Conservation (phyloP, 2,329 filamentous ascomycete species). For the Botrytis pseudocinerea region DNA sequence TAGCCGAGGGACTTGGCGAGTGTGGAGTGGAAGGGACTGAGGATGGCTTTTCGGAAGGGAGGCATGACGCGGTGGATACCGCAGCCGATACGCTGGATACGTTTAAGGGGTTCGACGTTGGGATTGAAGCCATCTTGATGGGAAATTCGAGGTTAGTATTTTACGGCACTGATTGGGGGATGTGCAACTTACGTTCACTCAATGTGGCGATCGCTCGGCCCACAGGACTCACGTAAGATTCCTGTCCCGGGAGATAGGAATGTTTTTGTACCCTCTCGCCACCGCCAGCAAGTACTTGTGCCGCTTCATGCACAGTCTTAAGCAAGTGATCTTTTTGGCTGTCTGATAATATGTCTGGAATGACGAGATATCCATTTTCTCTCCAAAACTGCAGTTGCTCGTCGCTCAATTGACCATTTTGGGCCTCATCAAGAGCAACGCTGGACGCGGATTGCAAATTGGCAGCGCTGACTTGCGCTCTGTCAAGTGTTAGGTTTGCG, state of each 20-base stretch:
- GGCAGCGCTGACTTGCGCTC: background rate
- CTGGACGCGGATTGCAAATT: background rate
- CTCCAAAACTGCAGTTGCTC: constrained; percentile 17
- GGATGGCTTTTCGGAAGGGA: background rate
- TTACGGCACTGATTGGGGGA: fast-evolving
- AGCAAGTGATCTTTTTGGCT: background rate
- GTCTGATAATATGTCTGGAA: background rate
- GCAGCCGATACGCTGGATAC: constrained; percentile 15
- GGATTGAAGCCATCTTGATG: background rate
- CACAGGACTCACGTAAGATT: background rate
- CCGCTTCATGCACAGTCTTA: constrained; percentile 5
- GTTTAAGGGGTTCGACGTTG: background rate
- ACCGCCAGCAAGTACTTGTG: background rate
- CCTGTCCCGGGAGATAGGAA: background rate
- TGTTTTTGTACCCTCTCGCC: constrained; percentile 14
- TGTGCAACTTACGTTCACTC: background rate
- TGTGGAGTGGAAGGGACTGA: background rate
- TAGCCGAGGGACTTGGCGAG: constrained; percentile 11
- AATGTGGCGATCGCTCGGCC: constrained; percentile 12
- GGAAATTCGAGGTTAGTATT: background rate
- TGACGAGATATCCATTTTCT: constrained; percentile 14
- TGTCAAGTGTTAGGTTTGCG: background rate
- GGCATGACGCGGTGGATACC: constrained; percentile 13
- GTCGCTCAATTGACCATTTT: background rate
- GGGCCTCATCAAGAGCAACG: background rate